Base-by-base conservation (phyloP, 1,284 basidiomycete genomes). In the Ustilago shanxiensis region DNA sequence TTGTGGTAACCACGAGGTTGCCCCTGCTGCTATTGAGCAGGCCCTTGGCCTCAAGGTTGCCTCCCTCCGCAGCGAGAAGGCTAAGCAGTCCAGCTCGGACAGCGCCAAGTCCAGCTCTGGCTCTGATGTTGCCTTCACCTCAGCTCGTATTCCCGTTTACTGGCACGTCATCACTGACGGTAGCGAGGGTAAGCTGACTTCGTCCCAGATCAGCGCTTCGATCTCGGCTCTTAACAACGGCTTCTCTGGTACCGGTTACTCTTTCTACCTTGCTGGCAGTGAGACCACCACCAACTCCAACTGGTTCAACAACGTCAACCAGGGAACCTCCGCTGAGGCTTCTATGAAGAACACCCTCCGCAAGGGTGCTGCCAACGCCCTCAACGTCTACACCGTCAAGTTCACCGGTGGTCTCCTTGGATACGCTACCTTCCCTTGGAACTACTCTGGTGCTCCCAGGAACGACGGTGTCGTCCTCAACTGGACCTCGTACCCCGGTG, bases 371-470 rank as follows among this genome's bases (percentile, higher is more conserved):
- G 86, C 86, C 13, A 83, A 85, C 29, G 87, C 86, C 28, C 87
- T 90, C 65, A 90, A 90, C 78, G 87, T 90, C 49, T 90, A 90
- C 87, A 87, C 87, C 37, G 89, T 90, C 59, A 61, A 75, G 66
- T 74, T 83, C 53, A 18, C 8, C 1, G 52, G 56, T n/a, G 74
- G 78, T 6, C 53, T 74, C 16, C 54, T 79, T 8, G 78, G 74
- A 33, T 90, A 90, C 70, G 54, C 89, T 6, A 89, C 89, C 41
- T 90, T 90, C 87, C 89, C 78, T 2, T 72, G 71, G 66, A 58
- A 35, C 56, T 79, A 79, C 62, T 56, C 24, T 20, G 59, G 57
- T 20, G 56, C 80, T 60, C 87, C 88, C 8, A 84, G 60, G 11
- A 88, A 89, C 77, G 73, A 76, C 50, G 73, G 73, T 35, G 28